phyloP scores from a whole-genome alignment of 495 filamentous ascomycete species.

The Niebla homalea region DNA sequence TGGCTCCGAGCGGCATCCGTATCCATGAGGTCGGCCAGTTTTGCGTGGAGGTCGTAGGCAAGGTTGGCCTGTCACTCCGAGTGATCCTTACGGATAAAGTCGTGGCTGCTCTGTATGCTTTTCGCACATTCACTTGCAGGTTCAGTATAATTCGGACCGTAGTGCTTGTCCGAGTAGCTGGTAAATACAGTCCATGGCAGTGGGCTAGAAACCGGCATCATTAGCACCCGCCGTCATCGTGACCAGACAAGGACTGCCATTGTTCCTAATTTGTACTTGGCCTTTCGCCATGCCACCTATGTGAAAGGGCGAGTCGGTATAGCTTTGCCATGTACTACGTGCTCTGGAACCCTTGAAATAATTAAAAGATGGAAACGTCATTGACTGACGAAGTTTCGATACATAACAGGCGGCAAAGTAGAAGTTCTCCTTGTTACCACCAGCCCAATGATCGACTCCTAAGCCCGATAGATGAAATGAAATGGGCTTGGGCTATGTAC shows the following conservation, averaged over 20 bases:
- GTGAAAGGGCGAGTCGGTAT: neutral
- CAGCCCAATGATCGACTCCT: neutral
- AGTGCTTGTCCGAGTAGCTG: neutral
- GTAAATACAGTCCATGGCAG: slow-evolving; percentile 8
- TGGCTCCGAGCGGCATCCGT: neutral
- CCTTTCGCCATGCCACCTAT: neutral
- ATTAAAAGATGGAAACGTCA: no score
- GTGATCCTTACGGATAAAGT: neutral
- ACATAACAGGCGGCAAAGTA: slow-evolving; percentile 4
- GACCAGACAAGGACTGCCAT: neutral
- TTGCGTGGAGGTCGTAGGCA: neutral
- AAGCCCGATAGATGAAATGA: no score
- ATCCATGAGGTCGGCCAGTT: neutral
- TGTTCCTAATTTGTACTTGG: neutral
- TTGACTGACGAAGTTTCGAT: neutral
- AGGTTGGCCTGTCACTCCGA: neutral
- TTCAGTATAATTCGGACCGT: neutral
- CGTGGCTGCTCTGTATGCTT: neutral
- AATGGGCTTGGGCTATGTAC: no score
- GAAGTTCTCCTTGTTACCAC: neutral
- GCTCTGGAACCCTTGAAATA: no score
- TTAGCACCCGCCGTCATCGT: slow-evolving; percentile 11
- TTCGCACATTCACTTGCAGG: slow-evolving; percentile 1
- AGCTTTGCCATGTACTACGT: no score
- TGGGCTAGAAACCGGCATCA: neutral